Evolutionary conservation across 345 rosid genomes (phyloP).

Genomic region (Durio zibethinus): DNA sequence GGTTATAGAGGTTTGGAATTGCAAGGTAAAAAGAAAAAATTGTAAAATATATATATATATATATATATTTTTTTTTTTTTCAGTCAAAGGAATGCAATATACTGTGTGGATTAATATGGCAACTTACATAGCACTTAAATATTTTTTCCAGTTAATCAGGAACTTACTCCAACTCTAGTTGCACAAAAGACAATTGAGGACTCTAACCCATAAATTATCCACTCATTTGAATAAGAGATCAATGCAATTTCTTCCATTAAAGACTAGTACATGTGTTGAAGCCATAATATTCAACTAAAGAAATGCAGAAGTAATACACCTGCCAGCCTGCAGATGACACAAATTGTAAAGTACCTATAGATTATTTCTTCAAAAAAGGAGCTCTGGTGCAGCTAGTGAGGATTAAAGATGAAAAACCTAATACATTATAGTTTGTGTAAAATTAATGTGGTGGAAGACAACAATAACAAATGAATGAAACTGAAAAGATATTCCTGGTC

Average conservation of each 20-base stretch:
- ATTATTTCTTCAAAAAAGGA: not conserved
- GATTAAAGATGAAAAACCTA: not conserved
- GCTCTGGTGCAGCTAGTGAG: not conserved
- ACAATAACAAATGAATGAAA: conserved; percentile 3
- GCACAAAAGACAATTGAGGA: not conserved
- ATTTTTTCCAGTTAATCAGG: not conserved
- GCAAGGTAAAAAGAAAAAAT: not conserved
- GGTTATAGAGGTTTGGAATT: not conserved
- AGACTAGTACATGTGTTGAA: not conserved
- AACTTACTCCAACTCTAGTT: not conserved
- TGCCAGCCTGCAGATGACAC: conserved; percentile 8
- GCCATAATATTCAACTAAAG: conserved; percentile 6
- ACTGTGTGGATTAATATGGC: too few relatives aligned
- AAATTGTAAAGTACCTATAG: not conserved
- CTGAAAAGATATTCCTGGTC: not conserved
- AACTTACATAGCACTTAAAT: not conserved
- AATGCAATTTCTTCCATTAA: conserved; percentile 6
- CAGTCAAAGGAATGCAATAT: too few relatives aligned
- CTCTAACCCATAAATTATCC: not conserved
- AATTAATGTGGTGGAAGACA: not conserved
- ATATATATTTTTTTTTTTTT: too few relatives aligned
- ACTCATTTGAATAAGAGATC: not conserved
- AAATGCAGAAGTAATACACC: not conserved
- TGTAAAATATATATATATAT: too few relatives aligned
- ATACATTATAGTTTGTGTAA: not conserved